Conservation (phyloP, 768 basidiomycete species). For the Tulasnella sp. region DNA sequence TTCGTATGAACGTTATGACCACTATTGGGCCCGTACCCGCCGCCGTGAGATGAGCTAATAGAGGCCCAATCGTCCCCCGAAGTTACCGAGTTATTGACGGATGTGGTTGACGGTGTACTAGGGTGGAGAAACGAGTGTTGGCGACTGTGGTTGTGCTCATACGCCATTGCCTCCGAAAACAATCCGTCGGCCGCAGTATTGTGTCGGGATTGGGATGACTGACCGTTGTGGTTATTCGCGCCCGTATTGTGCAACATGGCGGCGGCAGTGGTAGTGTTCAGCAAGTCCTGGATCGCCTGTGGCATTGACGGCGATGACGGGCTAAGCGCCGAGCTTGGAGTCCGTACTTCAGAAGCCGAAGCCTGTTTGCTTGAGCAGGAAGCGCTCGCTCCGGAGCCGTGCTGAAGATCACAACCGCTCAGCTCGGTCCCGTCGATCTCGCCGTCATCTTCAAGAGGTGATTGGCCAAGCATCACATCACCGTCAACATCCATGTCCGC, state of each 20-base stretch:
- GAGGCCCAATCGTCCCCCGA: slow-evolving; percentile 11
- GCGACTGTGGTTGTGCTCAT: not conserved
- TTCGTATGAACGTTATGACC: not conserved
- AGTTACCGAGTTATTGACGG: slow-evolving; percentile 11
- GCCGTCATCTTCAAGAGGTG: not conserved
- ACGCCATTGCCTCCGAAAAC: slow-evolving; percentile 2
- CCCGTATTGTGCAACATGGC: not conserved
- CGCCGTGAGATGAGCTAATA: slow-evolving; percentile 1
- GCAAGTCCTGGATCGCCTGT: slow-evolving; percentile 4
- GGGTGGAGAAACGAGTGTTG: not conserved
- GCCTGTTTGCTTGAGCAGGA: not conserved
- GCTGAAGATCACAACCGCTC: not conserved
- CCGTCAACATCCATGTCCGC: slow-evolving; percentile 14
- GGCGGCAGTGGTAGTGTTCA: not conserved
- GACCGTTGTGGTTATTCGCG: not conserved
- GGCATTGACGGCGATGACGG: slow-evolving; percentile 4
- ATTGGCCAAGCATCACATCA: slow-evolving; percentile 3
- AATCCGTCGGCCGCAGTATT: not conserved
- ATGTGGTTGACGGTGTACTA: slow-evolving; percentile 4
- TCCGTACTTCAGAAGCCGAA: not conserved
- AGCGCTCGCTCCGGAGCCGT: too few relatives aligned
- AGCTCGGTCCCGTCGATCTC: not conserved
- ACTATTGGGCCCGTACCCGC: not conserved
- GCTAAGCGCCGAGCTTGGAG: not conserved
- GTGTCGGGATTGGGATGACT: not conserved